A percentile compares a stretch with the other conserved stretches of the same genome.
phyloP scores from a whole-genome alignment of 345 rosid genomes.

The Passiflora organensis region DNA sequence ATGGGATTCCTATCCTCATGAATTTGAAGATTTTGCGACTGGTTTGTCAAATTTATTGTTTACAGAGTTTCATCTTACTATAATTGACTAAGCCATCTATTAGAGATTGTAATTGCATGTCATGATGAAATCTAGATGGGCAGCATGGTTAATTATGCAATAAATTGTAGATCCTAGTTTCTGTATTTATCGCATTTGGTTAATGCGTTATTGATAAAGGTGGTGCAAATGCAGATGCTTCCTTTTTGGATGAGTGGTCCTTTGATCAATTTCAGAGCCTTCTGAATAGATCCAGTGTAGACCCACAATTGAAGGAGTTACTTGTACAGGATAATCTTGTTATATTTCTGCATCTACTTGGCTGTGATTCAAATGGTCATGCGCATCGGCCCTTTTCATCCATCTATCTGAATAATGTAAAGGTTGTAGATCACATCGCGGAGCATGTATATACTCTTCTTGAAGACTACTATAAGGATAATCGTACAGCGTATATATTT shows the following conservation, averaged over 20 bases:
- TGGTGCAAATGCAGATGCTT: slow-evolving; percentile 78
- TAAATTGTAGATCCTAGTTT: background rate
- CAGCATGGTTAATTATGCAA: no score
- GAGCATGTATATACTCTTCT: slow-evolving; percentile 63
- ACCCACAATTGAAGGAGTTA: slow-evolving; percentile 62
- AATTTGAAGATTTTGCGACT: slow-evolving; percentile 93
- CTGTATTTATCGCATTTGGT: slow-evolving; percentile 8
- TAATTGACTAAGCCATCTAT: background rate
- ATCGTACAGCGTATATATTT: slow-evolving; percentile 77
- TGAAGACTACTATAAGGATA: slow-evolving; percentile 85
- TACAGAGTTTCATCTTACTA: slow-evolving; percentile 2
- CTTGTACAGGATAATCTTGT: slow-evolving; percentile 83
- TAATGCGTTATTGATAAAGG: slow-evolving; percentile 20
- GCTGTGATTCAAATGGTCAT: slow-evolving; percentile 97
- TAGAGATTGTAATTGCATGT: background rate
- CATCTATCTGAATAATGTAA: slow-evolving; percentile 90
- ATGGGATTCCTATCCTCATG: slow-evolving; percentile 82
- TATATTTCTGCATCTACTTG: slow-evolving; percentile 88
- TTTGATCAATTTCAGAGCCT: slow-evolving; percentile 92
- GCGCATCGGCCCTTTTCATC: slow-evolving; percentile 94
- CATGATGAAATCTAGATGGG: background rate
- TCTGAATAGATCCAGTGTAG: slow-evolving; percentile 68
- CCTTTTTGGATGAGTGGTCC: slow-evolving; percentile 99
- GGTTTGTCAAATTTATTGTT: slow-evolving; percentile 35
- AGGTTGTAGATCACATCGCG: slow-evolving; percentile 88